Base-by-base conservation (phyloP, 305 asterid genomes). In the Ruellia speciosa region DNA sequence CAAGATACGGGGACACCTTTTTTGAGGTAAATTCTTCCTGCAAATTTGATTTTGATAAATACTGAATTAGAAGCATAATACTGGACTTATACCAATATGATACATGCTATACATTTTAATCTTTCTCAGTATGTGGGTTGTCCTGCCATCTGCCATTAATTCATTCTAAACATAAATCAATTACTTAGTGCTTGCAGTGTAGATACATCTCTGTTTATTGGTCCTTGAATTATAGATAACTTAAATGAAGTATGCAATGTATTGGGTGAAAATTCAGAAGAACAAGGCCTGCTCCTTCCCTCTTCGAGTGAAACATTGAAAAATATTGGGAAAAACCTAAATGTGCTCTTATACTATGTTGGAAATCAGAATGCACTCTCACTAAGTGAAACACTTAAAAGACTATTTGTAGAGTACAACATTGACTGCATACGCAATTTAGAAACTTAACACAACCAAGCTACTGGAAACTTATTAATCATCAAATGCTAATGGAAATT, bases 1-100 rank as follows among this genome's bases (percentile, higher is more conserved):
- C 93, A 58, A 81, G 99, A 84, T 92, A 88, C 82, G 96, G 99
- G 46, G 99, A 92, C 71, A 92, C 97, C 55, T 92, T 92, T 71
- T 92, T 92, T 37, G 99, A 88, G 96, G 99, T 73, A 67, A 33
- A 63, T 63, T 54, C 55, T 54, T 47, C 16, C 54, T 39, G 56
- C 16, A 18, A 20, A 5, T 58, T 11, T 18, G 31, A 24, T n/a
- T 65, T 19, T 58, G 24, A 16, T 49, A 4, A 18, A 14, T 35
- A 16, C 37, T 39, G 10, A 56, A 39, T 56, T 56, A 43, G 46
- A 63, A 48, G 43, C 48, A 9, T 41, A 19, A 16, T 51, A 1
- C 8, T 47, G 31, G 31, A 24, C 31, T 24, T 2, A 24, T 24
- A 2, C 31, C 11, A 14, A 7, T 10, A 14, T 43, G 48, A 14